A percentile compares a stretch with the other conserved stretches of the same genome.
Conservation (phyloP, 345 rosid genomes). For the Heritiera fomes region DNA sequence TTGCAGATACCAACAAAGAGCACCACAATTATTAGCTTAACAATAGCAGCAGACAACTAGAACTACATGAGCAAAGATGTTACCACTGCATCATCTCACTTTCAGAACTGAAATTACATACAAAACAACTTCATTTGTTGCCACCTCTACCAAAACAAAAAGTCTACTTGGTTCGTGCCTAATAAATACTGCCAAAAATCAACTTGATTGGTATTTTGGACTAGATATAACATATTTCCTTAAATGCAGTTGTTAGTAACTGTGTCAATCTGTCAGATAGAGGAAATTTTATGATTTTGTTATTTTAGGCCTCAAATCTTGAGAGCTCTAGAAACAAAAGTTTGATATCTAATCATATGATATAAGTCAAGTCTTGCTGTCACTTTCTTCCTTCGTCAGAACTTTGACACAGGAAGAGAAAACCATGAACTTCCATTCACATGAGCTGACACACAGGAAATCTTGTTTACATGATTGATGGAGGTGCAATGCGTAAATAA, state of each 20-base stretch:
- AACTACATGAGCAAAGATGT: not conserved
- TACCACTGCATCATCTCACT: not conserved
- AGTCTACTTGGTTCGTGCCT: not conserved
- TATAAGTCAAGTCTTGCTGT: not conserved
- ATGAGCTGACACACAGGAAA: not conserved
- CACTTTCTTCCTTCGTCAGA: not conserved
- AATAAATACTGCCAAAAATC: not conserved
- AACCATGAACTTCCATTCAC: not conserved
- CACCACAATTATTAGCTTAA: not conserved
- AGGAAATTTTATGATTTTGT: not conserved
- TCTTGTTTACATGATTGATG: not conserved
- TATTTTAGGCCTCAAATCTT: not conserved
- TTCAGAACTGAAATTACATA: not conserved
- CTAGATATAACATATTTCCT: not conserved
- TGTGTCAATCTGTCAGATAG: not conserved
- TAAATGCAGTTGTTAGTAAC: not conserved
- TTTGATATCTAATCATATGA: not conserved
- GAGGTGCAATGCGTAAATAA: not conserved
- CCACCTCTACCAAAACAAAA: too few relatives aligned
- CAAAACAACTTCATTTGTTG: not conserved
- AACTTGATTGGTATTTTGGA: not conserved
- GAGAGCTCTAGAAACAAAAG: not conserved
- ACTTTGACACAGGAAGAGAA: not conserved
- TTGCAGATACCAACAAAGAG: not conserved
- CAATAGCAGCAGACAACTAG: not conserved